phyloP scores from a whole-genome alignment of 2,329 filamentous ascomycete genomes.

The Penicillium sp. region DNA sequence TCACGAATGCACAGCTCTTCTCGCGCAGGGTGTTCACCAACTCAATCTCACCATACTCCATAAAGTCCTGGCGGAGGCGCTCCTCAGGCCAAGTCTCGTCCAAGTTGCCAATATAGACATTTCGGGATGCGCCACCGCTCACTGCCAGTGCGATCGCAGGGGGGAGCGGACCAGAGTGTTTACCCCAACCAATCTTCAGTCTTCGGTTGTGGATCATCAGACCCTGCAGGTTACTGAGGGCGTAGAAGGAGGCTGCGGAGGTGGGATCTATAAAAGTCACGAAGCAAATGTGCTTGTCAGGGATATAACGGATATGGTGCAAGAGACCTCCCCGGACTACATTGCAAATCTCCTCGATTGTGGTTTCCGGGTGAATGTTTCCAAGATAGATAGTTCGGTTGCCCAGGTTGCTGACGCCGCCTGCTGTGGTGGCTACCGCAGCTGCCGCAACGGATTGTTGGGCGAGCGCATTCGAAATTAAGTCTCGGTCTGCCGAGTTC shows the following conservation, averaged over 20 bases:
- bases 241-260: constrained; percentile 95
- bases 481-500: constrained; percentile 90
- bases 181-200: constrained; percentile 98
- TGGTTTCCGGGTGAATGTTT: constrained; percentile 98
- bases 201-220: constrained; percentile 99
- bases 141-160: constrained; percentile 95
- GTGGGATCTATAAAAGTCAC: constrained; percentile 99
- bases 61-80: constrained; percentile 90
- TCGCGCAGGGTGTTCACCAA: constrained; percentile 93
- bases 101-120: constrained; percentile 96
- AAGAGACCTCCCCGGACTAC: constrained; percentile 92
- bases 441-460: constrained; percentile 97
- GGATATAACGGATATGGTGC: constrained; percentile 98
- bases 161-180: constrained; percentile 94
- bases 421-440: constrained; percentile 92
- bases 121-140: constrained; percentile 93
- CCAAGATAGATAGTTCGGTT: constrained; percentile 97
- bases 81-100: constrained; percentile 98
- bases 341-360: constrained; percentile 99
- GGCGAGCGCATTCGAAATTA: constrained; percentile 93
- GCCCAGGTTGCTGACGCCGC: constrained; percentile 94
- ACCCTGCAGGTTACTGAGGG: constrained; percentile 93
- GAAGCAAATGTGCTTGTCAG: constrained; percentile 99
- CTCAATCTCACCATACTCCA: constrained; percentile 96
- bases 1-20: constrained; percentile 99